Percentiles rank a stretch among this genome's conserved stretches.
These are phyloP conservation scores for Cladosporium sp. DNA, from an alignment of 2,329 filamentous ascomycete species.

Conservation along the genomic window DNA sequence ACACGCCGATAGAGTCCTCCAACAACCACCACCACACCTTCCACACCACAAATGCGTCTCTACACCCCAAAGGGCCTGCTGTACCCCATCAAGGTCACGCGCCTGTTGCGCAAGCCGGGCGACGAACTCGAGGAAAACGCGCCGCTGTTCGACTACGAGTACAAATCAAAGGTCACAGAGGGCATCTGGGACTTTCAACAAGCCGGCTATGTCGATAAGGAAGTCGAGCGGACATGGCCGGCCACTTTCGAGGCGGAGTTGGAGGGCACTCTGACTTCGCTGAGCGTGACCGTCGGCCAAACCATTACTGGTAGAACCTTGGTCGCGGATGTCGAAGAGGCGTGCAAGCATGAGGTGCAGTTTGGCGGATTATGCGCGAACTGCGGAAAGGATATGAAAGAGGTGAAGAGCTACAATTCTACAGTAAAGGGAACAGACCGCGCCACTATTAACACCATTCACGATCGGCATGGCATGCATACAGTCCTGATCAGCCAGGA, in stretches of 20 bases:
- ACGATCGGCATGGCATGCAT: constrained; percentile 64
- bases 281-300: constrained; percentile 66
- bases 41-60: constrained; percentile 41
- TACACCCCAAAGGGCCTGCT: constrained; percentile 55
- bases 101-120: constrained; percentile 70
- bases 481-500: constrained; percentile 76
- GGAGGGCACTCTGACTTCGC: constrained; percentile 72
- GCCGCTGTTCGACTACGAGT: constrained; percentile 80
- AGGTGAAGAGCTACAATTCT: constrained; percentile 71
- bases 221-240: constrained; percentile 65
- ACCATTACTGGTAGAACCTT: constrained; percentile 52
- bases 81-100: constrained; percentile 90
- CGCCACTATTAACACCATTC: constrained; percentile 90
- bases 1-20: constrained; percentile 3
- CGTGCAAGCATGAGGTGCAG: constrained; percentile 85
- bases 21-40: background rate
- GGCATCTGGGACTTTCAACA: constrained; percentile 65
- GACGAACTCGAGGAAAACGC: constrained; percentile 73
- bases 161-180: constrained; percentile 66
- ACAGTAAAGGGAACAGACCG: constrained; percentile 74
- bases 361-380: constrained; percentile 85
- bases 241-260: constrained; percentile 77
- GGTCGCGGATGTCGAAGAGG: constrained; percentile 77
- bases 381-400: constrained; percentile 95
- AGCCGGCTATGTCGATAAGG: constrained; percentile 44